Percentiles rank a stretch among this genome's conserved stretches.
phyloP scores from a whole-genome alignment of 2,329 filamentous ascomycete species.

The Penicillium brasilianum region DNA sequence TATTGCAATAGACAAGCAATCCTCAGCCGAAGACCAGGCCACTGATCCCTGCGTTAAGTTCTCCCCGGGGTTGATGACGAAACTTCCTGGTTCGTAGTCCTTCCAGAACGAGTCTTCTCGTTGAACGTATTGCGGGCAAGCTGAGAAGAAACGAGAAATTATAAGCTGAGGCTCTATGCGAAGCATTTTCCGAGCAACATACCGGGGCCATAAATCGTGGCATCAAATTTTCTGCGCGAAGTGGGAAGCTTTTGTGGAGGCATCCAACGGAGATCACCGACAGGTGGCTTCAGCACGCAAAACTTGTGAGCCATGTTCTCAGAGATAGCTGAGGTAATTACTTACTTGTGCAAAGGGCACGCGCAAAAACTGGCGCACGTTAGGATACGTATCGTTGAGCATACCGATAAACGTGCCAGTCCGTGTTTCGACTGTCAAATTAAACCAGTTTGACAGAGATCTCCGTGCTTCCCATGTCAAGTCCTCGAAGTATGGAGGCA shows the following conservation, averaged over 20 bases:
- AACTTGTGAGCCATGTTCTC: neutral
- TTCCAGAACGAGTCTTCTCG: conserved; percentile 34
- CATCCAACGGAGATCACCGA: conserved; percentile 40
- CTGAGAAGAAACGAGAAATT: conserved; percentile 17
- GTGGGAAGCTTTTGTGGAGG: conserved; percentile 30
- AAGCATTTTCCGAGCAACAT: neutral
- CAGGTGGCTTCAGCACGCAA: conserved; percentile 27
- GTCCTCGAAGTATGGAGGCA: conserved; percentile 23
- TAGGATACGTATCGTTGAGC: conserved; percentile 39
- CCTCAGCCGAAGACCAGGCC: conserved; percentile 41
- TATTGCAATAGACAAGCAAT: conserved; percentile 51
- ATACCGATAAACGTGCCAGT: conserved; percentile 38
- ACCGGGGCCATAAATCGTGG: conserved; percentile 26
- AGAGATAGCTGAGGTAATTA: too few relatives aligned
- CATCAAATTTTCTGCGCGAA: conserved; percentile 25
- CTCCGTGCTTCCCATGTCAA: conserved; percentile 24
- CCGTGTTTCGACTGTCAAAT: conserved; percentile 21
- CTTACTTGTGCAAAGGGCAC: conserved; percentile 44
- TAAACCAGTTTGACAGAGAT: conserved; percentile 25
- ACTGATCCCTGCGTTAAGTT: conserved; percentile 18
- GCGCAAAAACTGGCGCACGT: conserved; percentile 46
- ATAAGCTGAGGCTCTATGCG: neutral
- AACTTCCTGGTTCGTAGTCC: conserved; percentile 28
- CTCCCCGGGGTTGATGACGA: conserved; percentile 23
- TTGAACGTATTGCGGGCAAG: conserved; percentile 37